phyloP scores from a whole-genome alignment of 495 filamentous ascomycete genomes.

The Halenospora varia region DNA sequence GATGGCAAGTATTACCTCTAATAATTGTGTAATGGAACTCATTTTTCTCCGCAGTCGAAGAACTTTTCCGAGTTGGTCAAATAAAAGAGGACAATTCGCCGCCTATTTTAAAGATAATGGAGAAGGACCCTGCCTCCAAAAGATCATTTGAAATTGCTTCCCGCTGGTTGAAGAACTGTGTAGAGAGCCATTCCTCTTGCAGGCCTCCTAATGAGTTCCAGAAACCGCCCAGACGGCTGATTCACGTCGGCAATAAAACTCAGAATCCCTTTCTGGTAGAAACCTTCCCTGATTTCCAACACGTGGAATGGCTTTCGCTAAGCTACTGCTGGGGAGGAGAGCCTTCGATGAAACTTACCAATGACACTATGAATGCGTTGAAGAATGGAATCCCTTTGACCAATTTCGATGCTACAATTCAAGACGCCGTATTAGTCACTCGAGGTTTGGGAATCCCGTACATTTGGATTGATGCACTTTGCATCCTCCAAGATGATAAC shows the following conservation, averaged over 20 bases:
- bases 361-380: constrained; percentile 11
- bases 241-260: constrained; percentile 19
- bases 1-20: constrained; percentile 13
- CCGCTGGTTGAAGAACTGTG: constrained; percentile 17
- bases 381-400: constrained; percentile 17
- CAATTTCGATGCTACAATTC: constrained; percentile 23
- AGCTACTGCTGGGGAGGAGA: constrained; percentile 28
- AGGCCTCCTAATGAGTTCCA: constrained; percentile 12
- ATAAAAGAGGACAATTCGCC: constrained; percentile 20
- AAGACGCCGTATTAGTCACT: constrained; percentile 30
- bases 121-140: constrained; percentile 14
- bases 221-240: constrained; percentile 16
- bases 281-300: constrained; percentile 15
- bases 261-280: constrained; percentile 20
- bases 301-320: constrained; percentile 20
- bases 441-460: constrained; percentile 28
- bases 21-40: constrained; percentile 10
- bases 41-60: constrained; percentile 15
- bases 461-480: constrained; percentile 33
- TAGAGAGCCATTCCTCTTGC: constrained; percentile 15
- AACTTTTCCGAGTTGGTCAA: constrained; percentile 10
- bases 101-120: constrained; percentile 18
- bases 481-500: constrained; percentile 30
- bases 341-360: constrained; percentile 10
- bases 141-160: constrained; percentile 16